phyloP scores from a whole-genome alignment of 306 rosid species.

The Trifolium dubium region DNA sequence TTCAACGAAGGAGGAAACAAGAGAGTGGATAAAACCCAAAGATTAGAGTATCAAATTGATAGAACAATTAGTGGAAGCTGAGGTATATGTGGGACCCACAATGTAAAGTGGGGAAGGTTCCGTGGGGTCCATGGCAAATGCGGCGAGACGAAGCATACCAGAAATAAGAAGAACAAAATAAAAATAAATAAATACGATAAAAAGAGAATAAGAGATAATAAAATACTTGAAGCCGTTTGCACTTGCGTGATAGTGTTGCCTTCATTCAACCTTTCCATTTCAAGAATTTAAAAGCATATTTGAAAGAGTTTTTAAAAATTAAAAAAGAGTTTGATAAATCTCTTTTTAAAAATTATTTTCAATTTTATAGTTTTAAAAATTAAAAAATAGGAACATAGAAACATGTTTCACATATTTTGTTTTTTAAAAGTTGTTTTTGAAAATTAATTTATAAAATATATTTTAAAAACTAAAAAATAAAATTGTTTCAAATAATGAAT shows the following conservation, averaged over 20 bases:
- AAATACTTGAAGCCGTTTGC: slow-evolving; percentile 23
- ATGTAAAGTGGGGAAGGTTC: slow-evolving; percentile 42
- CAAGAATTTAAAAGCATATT: too few relatives aligned
- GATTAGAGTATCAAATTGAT: slow-evolving; percentile 34
- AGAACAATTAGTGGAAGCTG: slow-evolving; percentile 53
- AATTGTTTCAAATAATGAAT: too few relatives aligned
- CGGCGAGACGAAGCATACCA: slow-evolving; percentile 79
- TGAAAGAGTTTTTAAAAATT: too few relatives aligned
- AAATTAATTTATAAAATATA: too few relatives aligned
- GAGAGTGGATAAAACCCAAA: background rate
- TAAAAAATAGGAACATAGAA: too few relatives aligned
- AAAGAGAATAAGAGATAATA: background rate
- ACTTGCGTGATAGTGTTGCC: slow-evolving; percentile 28
- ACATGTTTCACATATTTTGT: too few relatives aligned
- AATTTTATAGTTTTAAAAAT: too few relatives aligned
- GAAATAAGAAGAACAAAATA: slow-evolving; percentile 21
- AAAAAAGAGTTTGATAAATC: too few relatives aligned
- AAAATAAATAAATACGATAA: background rate
- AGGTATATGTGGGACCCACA: slow-evolving; percentile 50
- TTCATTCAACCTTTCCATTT: background rate
- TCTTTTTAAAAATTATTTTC: too few relatives aligned
- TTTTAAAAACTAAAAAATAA: too few relatives aligned
- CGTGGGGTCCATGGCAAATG: slow-evolving; percentile 61
- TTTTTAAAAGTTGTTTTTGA: too few relatives aligned
- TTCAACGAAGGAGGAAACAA: slow-evolving; percentile 32